Evolutionary conservation across 257 asterid genomes (phyloP).

Genomic region (Buddleja alternifolia): DNA sequence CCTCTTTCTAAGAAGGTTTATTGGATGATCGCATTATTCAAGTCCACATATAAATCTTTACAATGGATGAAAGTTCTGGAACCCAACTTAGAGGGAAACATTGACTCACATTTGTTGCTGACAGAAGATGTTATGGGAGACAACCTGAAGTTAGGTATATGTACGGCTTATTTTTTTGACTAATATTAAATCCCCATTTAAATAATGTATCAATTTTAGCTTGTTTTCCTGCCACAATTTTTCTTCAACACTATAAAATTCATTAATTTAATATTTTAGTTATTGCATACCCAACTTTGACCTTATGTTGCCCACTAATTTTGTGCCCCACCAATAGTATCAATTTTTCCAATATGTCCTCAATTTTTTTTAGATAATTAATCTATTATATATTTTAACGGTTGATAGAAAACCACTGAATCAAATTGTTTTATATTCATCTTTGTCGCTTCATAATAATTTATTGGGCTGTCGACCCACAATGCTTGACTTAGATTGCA

Average conservation of each 20-base stretch:
- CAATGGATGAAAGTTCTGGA: conserved; percentile 1
- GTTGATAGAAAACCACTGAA: not conserved
- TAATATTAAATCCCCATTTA: conserved; percentile 16
- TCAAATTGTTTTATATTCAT: not conserved
- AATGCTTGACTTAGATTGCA: not conserved
- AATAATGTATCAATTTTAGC: conserved; percentile 9
- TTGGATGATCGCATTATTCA: conserved; percentile 23
- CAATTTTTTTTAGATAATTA: not conserved
- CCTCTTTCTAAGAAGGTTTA: no score
- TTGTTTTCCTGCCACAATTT: no score
- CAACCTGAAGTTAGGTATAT: conserved; percentile 51
- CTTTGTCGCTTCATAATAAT: not conserved
- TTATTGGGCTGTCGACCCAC: no score
- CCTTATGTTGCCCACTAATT: no score
- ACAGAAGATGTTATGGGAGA: conserved; percentile 40
- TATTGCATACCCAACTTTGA: no score
- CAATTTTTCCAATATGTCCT: not conserved
- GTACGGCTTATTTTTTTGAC: conserved; percentile 27
- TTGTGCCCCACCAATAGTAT: no score
- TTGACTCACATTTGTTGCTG: conserved; percentile 19
- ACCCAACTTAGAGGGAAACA: conserved; percentile 9
- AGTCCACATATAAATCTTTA: conserved; percentile 25
- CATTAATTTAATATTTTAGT: no score
- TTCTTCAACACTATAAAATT: no score
- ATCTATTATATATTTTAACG: not conserved